A percentile compares a stretch with the other conserved stretches of the same genome.
These are phyloP conservation scores for Metarhizium anisopliae DNA, from an alignment of 2,329 filamentous ascomycete species.

Conservation along the genomic window DNA sequence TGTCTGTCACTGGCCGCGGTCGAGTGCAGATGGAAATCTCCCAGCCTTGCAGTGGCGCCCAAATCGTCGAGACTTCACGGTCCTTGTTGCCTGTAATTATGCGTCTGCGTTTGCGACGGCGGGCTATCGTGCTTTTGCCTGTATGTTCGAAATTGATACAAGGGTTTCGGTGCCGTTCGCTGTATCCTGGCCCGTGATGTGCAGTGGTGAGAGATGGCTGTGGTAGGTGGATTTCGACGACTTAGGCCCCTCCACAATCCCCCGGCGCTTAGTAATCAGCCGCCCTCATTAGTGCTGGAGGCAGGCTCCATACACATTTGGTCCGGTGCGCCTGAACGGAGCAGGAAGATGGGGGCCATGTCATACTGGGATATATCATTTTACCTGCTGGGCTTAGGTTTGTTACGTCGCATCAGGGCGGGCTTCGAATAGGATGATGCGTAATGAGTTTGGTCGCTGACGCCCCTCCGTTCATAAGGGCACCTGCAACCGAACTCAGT, in stretches of 20 bases:
- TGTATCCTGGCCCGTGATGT: constrained; percentile 20
- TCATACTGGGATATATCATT: no score
- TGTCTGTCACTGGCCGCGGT: not conserved
- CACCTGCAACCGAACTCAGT: no score
- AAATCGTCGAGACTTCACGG: not conserved
- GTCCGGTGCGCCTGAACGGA: no score
- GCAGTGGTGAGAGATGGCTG: constrained; percentile 29
- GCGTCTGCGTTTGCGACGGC: not conserved
- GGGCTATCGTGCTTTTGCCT: not conserved
- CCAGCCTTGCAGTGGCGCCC: not conserved
- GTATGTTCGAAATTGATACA: not conserved
- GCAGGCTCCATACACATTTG: not conserved
- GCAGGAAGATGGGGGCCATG: no score
- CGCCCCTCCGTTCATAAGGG: no score
- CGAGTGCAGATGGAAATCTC: not conserved
- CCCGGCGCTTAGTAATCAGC: constrained; percentile 7
- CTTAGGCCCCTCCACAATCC: not conserved
- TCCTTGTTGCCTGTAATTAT: not conserved
- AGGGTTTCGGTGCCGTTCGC: not conserved
- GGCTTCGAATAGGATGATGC: no score
- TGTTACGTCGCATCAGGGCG: no score
- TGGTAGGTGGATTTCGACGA: constrained; percentile 18
- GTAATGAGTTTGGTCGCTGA: no score
- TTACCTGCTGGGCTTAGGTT: no score
- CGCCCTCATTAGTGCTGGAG: not conserved